phyloP scores from a whole-genome alignment of 2,329 filamentous ascomycete species.

The Moelleriella libera region DNA sequence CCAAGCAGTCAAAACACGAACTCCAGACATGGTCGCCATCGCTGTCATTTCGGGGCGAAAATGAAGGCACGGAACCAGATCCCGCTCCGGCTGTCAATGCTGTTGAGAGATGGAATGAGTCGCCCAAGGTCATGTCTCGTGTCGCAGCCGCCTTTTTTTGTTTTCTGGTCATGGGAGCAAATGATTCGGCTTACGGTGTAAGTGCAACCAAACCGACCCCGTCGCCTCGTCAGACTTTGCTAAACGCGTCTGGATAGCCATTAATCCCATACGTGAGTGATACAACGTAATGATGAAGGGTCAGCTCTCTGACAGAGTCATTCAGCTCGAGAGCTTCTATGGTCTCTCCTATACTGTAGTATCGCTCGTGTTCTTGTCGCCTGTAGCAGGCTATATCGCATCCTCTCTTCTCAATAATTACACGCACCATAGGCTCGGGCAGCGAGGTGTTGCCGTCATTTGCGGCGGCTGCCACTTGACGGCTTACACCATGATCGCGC shows the following conservation, averaged over 20 bases:
- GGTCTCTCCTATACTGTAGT: slow-evolving; percentile 43
- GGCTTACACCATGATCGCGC: slow-evolving; percentile 43
- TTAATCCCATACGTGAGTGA: slow-evolving; percentile 35
- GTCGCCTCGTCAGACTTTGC: neutral
- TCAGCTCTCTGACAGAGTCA: neutral
- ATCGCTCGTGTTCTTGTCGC: slow-evolving; percentile 49
- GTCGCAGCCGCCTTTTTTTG: slow-evolving; percentile 40
- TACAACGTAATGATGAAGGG: too few relatives aligned
- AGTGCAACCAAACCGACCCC: slow-evolving; percentile 10
- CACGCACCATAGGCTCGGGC: slow-evolving; percentile 46
- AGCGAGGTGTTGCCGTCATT: slow-evolving; percentile 51
- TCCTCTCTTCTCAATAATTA: slow-evolving; percentile 46
- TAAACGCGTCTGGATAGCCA: slow-evolving; percentile 15
- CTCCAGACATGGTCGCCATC: neutral
- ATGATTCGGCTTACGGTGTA: slow-evolving; percentile 44
- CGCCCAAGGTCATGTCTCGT: slow-evolving; percentile 31
- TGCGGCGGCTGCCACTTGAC: slow-evolving; percentile 46
- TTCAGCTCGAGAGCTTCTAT: slow-evolving; percentile 46
- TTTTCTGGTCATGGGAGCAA: slow-evolving; percentile 42
- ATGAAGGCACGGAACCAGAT: slow-evolving; percentile 1
- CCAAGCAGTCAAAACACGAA: neutral
- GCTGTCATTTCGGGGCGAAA: neutral
- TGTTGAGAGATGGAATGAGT: slow-evolving; percentile 32
- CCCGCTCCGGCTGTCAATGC: neutral
- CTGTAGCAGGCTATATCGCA: slow-evolving; percentile 46